Base-by-base conservation (phyloP, 192 early-diverging fungal species). In the Phlyctochytrium arcticum region DNA sequence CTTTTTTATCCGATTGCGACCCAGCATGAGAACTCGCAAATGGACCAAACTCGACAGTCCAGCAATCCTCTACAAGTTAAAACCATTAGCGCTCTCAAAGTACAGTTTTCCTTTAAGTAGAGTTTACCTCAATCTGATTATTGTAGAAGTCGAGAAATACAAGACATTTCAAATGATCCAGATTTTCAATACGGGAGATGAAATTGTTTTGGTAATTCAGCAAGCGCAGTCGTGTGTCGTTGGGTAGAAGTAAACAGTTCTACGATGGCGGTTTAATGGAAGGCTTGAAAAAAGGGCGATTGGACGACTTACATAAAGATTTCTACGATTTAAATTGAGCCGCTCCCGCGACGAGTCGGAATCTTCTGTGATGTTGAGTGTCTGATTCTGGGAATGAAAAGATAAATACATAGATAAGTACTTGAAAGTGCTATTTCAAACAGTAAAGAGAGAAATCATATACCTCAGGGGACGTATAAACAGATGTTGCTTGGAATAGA, bases 101-200 rank as follows among this genome's bases (percentile, higher is more conserved):
- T 44, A 44, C 21, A 12, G 39, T 19, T 44, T 19, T n/a, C 21
- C 39, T 10, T 36, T 3, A 26, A 17, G 50, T 26, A 0, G 30
- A 27, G 17, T 29, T 9, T 47, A 75, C 74, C 56, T 68, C 67
- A 21, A 79, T 68, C 5, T 79, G 62, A 48, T 83, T 83, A 51
- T 81, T 81, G 65, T 75, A 83, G 37, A 83, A 76, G 35, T 83
- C 81, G 29, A 83, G 68, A 66, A 77, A 81, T 8, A 77, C 75
- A 5, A 83, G 62, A 49, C 75, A 76, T 6, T 36, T 66, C 32
- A 83, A 54, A 33, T 75, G 62, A 4, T 67, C 37, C 31, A 83
- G 47, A 36, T 68, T 31, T 47, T 83, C 75, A 35, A 83, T 83
- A 2, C 51, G 46, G 7, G 60, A 44, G 10, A 83, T 79, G 26